Base-by-base conservation (phyloP, 352 stramenopile genomes). In the Phytophthora tentaculata region DNA sequence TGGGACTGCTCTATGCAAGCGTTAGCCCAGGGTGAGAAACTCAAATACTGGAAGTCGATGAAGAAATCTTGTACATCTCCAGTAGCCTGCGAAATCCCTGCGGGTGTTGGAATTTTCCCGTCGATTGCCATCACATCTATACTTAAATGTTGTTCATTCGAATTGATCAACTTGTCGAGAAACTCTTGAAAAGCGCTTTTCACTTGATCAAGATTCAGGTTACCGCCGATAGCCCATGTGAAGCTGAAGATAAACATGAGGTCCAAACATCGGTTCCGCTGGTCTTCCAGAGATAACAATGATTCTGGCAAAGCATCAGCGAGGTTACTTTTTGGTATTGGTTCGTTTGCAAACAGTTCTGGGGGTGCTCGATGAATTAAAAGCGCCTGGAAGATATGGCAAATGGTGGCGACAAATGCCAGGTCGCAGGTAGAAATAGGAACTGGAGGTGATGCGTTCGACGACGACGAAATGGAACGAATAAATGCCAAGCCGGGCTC, bases 221-320 rank as follows among this genome's bases (percentile, higher is more conserved):
- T 91, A 2, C 82, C 84, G 28, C 86, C 86, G 28, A 94, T 91
- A 4, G 84, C 73, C 86, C 86, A 94, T 5, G 83, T 60, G 58
- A 90, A 90, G 53, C 80, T 88, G 64, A 88, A 91, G 28, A 94
- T 41, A 55, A 94, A 91, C 2, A 85, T 62, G 17, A 91, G 53
- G 37, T 94, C 86, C 24, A 92, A 55, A 37, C 74, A 89, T 16
- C 86, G 72, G 26, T 79, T 64, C 24, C 84, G 80, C 24, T 89
- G 71, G 8, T 76, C 64, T 59, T 91, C 84, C 7, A 81, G 45
- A 10, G 73, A 71, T 4, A 73, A 51, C 1, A 67, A 52, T 0
- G 69, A 49, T 4, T 67, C 61, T 9, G 69, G 52, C 2, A 73
- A 61, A 16, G 69, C 24, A 12, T 74, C 66, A 13, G 26, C 14